Evolutionary conservation across 805 yeast genomes (phyloP).

Genomic region (Blastobotrys americana): DNA sequence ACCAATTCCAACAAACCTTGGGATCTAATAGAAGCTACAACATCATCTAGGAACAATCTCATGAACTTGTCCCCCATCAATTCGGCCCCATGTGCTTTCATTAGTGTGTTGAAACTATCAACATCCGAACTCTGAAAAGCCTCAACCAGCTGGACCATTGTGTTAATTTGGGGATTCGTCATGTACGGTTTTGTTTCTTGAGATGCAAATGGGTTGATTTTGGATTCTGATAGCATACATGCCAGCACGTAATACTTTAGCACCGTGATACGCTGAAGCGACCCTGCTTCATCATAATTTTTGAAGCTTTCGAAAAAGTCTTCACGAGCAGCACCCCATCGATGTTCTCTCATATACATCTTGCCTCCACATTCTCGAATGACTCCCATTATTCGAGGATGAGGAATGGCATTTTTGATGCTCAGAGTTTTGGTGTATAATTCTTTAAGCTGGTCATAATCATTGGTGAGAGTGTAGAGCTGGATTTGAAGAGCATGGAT

Average conservation of each 20-base stretch:
- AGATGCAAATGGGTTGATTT: slow-evolving; percentile 64
- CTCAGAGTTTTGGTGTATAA: slow-evolving; percentile 43
- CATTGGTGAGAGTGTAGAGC: slow-evolving; percentile 37
- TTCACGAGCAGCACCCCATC: slow-evolving; percentile 51
- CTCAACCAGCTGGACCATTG: slow-evolving; percentile 29
- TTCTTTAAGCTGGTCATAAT: slow-evolving; percentile 37
- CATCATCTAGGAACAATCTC: slow-evolving; percentile 18
- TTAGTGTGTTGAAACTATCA: slow-evolving; percentile 17
- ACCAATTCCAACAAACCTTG: slow-evolving; percentile 26
- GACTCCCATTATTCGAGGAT: slow-evolving; percentile 68
- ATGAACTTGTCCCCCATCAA: slow-evolving; percentile 14
- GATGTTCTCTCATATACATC: slow-evolving; percentile 49
- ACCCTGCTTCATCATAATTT: slow-evolving; percentile 60
- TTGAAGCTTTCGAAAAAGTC: slow-evolving; percentile 51
- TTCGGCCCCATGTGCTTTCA: slow-evolving; percentile 14
- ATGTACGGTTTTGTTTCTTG: slow-evolving; percentile 57
- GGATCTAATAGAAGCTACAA: slow-evolving; percentile 23
- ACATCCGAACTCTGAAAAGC: slow-evolving; percentile 29
- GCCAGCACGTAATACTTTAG: slow-evolving; percentile 57
- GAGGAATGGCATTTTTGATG: slow-evolving; percentile 54
- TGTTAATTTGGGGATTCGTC: slow-evolving; percentile 27
- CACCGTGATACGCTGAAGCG: slow-evolving; percentile 48
- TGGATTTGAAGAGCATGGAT: slow-evolving; percentile 61
- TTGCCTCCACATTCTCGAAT: slow-evolving; percentile 71
- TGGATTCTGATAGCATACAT: slow-evolving; percentile 48